Percentiles rank a stretch among this genome's conserved stretches.
Conservation (phyloP, 129 eudicot genomes). For the Solidago caesia region DNA sequence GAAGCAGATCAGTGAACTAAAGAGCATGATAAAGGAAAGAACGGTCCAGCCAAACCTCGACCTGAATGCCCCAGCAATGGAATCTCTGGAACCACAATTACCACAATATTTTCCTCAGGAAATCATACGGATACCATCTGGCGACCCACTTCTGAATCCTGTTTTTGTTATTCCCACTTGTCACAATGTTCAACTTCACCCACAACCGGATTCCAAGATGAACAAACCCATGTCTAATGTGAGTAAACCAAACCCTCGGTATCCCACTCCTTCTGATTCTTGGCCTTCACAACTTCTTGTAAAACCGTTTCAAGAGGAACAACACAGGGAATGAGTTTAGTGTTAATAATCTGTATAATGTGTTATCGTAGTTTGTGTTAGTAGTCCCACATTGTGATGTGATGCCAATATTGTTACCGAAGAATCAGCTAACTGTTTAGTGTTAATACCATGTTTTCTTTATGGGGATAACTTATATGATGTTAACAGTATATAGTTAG, state of each 20-base stretch:
- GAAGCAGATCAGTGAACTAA: slow-evolving; percentile 50
- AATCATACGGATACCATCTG: slow-evolving; percentile 26
- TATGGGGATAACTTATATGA: too few species aligned
- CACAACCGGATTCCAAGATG: slow-evolving; percentile 25
- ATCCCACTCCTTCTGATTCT: slow-evolving; percentile 72
- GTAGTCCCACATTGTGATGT: slow-evolving; percentile 13
- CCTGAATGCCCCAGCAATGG: slow-evolving; percentile 60
- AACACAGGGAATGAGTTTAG: slow-evolving; percentile 11
- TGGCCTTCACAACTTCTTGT: slow-evolving; percentile 77
- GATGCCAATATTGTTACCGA: slow-evolving; percentile 9
- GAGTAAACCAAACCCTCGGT: slow-evolving; percentile 79
- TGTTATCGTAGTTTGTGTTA: slow-evolving; percentile 1
- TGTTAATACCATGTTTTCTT: slow-evolving; percentile 22
- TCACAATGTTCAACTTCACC: slow-evolving; percentile 43
- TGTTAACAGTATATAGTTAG: too few species aligned
- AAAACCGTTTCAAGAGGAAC: slow-evolving; percentile 35
- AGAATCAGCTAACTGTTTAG: slow-evolving; percentile 22
- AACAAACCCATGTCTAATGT: slow-evolving; percentile 42
- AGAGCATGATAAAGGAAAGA: slow-evolving; percentile 44
- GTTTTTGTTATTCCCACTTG: slow-evolving; percentile 52
- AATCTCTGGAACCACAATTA: slow-evolving; percentile 39
- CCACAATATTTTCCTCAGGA: slow-evolving; percentile 25
- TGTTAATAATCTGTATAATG: background rate
- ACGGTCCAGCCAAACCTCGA: slow-evolving; percentile 48
- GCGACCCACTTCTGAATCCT: slow-evolving; percentile 39